A percentile compares a stretch with the other conserved stretches of the same genome.
Evolutionary conservation across 257 asterid species (phyloP).

Genomic region (Salvia rosmarinus): DNA sequence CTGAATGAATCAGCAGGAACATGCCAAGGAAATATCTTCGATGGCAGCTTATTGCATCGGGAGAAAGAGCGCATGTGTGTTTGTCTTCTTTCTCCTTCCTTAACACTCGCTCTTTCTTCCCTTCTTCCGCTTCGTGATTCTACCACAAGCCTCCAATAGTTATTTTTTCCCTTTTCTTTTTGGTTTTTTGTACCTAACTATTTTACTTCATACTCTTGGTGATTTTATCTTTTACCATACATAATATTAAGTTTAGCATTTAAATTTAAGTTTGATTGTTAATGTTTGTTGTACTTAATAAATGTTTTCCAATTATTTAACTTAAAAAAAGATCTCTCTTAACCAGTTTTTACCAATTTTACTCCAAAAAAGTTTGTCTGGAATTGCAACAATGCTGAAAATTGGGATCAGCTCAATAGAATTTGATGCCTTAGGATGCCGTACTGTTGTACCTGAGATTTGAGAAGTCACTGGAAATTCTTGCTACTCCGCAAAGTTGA

Average conservation of each 20-base stretch:
- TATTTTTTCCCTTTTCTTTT: constrained; percentile 15
- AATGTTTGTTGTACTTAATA: constrained; percentile 18
- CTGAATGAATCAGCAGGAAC: constrained; percentile 99
- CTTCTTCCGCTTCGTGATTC: constrained; percentile 60
- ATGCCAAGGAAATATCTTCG: constrained; percentile 94
- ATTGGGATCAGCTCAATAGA: constrained; percentile 25
- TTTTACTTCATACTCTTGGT: constrained; percentile 22
- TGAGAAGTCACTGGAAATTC: constrained; percentile 19
- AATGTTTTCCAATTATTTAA: constrained; percentile 7
- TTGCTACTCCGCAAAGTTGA: constrained; percentile 12
- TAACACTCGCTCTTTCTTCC: constrained; percentile 92
- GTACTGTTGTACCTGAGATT: constrained; percentile 9
- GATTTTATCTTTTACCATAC: constrained; percentile 30
- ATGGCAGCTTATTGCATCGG: constrained; percentile 99
- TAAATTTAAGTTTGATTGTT: constrained; percentile 24
- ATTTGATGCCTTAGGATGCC: constrained; percentile 1
- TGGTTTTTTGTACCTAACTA: constrained; percentile 22
- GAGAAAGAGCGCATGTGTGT: constrained; percentile 99
- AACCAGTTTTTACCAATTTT: constrained; percentile 17
- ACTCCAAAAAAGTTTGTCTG: constrained; percentile 20
- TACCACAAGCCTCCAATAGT: constrained; percentile 44
- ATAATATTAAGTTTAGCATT: constrained; percentile 15
- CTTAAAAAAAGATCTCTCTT: constrained; percentile 13
- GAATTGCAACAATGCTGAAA: constrained; percentile 9
- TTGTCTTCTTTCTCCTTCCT: constrained; percentile 99